Evolutionary conservation across 2,329 filamentous ascomycete genomes (phyloP).

Genomic region (Cytospora mali): DNA sequence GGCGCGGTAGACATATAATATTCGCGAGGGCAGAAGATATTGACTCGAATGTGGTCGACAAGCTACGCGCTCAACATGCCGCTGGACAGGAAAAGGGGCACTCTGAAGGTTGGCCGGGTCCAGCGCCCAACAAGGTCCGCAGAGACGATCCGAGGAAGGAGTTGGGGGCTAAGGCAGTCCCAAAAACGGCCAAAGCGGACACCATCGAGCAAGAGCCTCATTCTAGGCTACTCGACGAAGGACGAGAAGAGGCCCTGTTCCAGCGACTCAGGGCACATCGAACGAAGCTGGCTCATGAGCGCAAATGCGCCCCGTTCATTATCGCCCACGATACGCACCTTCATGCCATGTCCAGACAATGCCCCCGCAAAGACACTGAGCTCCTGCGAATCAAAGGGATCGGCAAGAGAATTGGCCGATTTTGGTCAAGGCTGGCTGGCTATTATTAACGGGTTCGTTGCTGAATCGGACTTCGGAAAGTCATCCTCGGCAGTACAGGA

Average conservation of each 20-base stretch:
- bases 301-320: slow-evolving; percentile 12
- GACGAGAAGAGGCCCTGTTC: slow-evolving; percentile 7
- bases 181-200: background rate
- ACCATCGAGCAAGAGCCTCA: too few relatives aligned
- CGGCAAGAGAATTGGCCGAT: slow-evolving; percentile 7
- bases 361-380: slow-evolving; percentile 11
- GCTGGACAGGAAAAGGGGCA: background rate
- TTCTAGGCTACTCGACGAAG: background rate
- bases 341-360: slow-evolving; percentile 7
- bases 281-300: slow-evolving; percentile 8
- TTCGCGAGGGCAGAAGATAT: slow-evolving; percentile 4
- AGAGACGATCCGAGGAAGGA: background rate
- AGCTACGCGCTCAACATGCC: background rate
- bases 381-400: slow-evolving; percentile 12
- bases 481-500: background rate
- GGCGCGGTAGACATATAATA: slow-evolving; percentile 7
- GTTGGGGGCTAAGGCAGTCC: background rate
- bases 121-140: background rate
- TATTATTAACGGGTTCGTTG: slow-evolving; percentile 10
- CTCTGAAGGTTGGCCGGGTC: background rate
- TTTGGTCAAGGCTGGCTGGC: slow-evolving; percentile 21
- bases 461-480: background rate
- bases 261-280: slow-evolving; percentile 12
- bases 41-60: background rate
- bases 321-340: slow-evolving; percentile 14